Conservation (phyloP, 2,329 filamentous ascomycete genomes). For the Graphiopsis chlorocephala region DNA sequence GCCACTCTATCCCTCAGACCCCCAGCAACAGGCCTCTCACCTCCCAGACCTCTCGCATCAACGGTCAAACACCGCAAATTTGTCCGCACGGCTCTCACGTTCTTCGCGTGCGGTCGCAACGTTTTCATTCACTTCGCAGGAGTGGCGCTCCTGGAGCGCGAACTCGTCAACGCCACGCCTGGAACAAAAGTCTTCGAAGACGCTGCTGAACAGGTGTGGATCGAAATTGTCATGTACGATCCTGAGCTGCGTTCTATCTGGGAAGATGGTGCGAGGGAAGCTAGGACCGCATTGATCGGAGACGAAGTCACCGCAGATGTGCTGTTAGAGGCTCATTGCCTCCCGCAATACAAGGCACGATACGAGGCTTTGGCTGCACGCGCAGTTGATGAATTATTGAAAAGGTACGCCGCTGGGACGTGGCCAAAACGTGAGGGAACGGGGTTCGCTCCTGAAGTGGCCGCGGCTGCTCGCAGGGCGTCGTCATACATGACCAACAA, state of each 20-base stretch:
- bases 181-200: conserved; percentile 14
- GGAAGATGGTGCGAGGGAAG: conserved; percentile 18
- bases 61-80: conserved; percentile 15
- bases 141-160: conserved; percentile 16
- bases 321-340: conserved; percentile 19
- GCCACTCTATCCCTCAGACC: not conserved
- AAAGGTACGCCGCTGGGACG: not conserved
- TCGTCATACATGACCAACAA: not conserved
- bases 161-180: not conserved
- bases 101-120: conserved; percentile 20
- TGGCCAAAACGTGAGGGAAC: not conserved
- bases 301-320: conserved; percentile 9
- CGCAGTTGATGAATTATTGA: conserved; percentile 20
- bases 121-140: conserved; percentile 22
- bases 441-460: not conserved
- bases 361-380: conserved; percentile 19
- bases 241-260: conserved; percentile 19
- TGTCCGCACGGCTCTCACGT: conserved; percentile 13
- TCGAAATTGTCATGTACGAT: not conserved
- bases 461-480: not conserved
- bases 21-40: not conserved
- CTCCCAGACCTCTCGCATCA: conserved; percentile 16
- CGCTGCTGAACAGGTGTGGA: conserved; percentile 21
- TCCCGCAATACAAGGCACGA: conserved; percentile 15
- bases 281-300: conserved; percentile 16